Conservation (phyloP, 257 asterid genomes). For the Pogostemon cablin region DNA sequence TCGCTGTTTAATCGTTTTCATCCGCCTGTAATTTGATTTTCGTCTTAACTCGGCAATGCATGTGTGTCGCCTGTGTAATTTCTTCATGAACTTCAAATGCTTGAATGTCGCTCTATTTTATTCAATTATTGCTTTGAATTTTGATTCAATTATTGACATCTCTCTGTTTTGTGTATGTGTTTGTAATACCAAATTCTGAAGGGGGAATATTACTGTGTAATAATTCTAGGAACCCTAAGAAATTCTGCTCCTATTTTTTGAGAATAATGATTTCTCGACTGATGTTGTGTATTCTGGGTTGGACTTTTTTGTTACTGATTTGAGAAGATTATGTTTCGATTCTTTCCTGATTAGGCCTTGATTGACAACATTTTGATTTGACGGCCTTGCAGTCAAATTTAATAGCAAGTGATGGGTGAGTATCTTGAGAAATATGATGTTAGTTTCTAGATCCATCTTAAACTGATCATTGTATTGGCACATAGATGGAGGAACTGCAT, state of each 20-base stretch:
- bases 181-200: not conserved
- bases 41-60: slow-evolving; percentile 16
- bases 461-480: slow-evolving; percentile 3
- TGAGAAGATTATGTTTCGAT: not conserved
- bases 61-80: slow-evolving; percentile 9
- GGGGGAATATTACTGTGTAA: not conserved
- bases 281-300: not conserved
- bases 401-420: not conserved
- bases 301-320: not conserved
- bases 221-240: slow-evolving; percentile 16
- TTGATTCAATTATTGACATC: not conserved
- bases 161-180: not conserved
- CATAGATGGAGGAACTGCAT: not conserved
- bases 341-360: not conserved
- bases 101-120: slow-evolving; percentile 7
- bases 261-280: not conserved
- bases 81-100: slow-evolving; percentile 14
- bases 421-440: not conserved
- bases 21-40: not conserved
- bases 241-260: not conserved
- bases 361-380: not conserved
- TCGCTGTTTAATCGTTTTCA: not conserved
- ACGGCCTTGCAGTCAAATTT: not conserved
- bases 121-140: slow-evolving; percentile 1
- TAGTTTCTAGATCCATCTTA: not conserved